Base-by-base conservation (phyloP, 257 asterid genomes). In the Prunella vulgaris region DNA sequence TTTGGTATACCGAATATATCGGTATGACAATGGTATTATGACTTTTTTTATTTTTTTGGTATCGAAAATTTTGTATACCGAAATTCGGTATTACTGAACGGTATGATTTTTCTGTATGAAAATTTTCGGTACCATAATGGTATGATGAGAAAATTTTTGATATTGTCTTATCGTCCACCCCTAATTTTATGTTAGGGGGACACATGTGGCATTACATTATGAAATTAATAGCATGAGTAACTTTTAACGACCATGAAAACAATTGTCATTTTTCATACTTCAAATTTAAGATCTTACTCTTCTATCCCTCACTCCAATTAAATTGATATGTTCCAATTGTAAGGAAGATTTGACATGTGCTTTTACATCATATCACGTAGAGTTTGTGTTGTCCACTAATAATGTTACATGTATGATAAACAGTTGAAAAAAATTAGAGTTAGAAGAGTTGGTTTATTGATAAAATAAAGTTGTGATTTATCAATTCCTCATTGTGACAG, bases 401-500 rank as follows among this genome's bases (percentile, higher is more conserved):
- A 32, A 66, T 67, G n/a, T n/a, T n/a, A n/a, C n/a, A n/a, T n/a
- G n/a, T n/a, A n/a, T n/a, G n/a, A n/a, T n/a, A n/a, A 52, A 17
- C 44, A 7, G 32, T 44, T 5, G 14, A 57, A 15, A 2, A 10
- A 63, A 24, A 53, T 27, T 1, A 38, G 40, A 25, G 38, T 5
- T 56, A 24, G 72, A 60, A 59, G 62, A 44, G 56, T 22, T 64
- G 61, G 38, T 72, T 62, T 14, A 68, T 53, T 56, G 37, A 56
- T 63, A 15, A 44, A 0, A 33, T 52, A 25, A 48, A 28, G 61
- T 28, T 56, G 42, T 8, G 37, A 60, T 33, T 6, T 28, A 18
- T 73, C 24, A 24, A 49, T 42, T 77, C 46, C 21, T 61, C 49
- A 13, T 15, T 63, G 73, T 56, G 40, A 37, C 86, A 93, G 99